phyloP scores from a whole-genome alignment of 805 yeast species.

The Wickerhamiella azyma region DNA sequence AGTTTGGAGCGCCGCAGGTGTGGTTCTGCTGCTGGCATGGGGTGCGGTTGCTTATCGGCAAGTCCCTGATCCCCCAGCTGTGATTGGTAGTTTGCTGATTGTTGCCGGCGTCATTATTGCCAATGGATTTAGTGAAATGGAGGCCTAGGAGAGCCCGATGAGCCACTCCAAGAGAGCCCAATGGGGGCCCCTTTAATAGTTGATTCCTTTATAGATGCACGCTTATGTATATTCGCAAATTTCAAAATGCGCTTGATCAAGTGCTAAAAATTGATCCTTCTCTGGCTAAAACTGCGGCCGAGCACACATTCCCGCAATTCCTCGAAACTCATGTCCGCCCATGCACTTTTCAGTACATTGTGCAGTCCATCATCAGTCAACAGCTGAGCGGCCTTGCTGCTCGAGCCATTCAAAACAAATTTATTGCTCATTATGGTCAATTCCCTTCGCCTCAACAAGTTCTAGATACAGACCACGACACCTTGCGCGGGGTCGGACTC shows the following conservation, averaged over 20 bases:
- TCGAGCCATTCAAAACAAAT: slow-evolving; percentile 39
- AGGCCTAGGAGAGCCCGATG: neutral
- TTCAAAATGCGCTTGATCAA: slow-evolving; percentile 12
- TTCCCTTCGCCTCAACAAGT: slow-evolving; percentile 44
- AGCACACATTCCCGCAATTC: slow-evolving; percentile 15
- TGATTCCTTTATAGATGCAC: too few relatives aligned
- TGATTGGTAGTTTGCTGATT: slow-evolving; percentile 4
- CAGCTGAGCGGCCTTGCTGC: slow-evolving; percentile 60
- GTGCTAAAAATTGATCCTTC: slow-evolving; percentile 18
- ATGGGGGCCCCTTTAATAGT: too few relatives aligned
- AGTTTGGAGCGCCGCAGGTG: slow-evolving; percentile 8
- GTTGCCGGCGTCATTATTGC: slow-evolving; percentile 6
- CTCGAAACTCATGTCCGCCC: slow-evolving; percentile 5
- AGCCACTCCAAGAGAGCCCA: too few relatives aligned
- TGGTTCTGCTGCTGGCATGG: slow-evolving; percentile 2
- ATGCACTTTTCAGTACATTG: slow-evolving; percentile 18
- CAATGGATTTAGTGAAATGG: slow-evolving; percentile 7
- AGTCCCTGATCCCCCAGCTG: slow-evolving; percentile 4
- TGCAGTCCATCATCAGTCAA: slow-evolving; percentile 24
- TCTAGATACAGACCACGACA: slow-evolving; percentile 30
- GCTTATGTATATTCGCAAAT: slow-evolving; percentile 8
- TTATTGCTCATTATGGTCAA: slow-evolving; percentile 27
- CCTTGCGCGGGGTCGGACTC: slow-evolving; percentile 50
- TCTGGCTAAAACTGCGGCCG: slow-evolving; percentile 9
- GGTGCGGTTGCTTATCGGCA: slow-evolving; percentile 5